Evolutionary conservation across 2,329 filamentous ascomycete species (phyloP).

Genomic region (Cryphonectria carpinicola): DNA sequence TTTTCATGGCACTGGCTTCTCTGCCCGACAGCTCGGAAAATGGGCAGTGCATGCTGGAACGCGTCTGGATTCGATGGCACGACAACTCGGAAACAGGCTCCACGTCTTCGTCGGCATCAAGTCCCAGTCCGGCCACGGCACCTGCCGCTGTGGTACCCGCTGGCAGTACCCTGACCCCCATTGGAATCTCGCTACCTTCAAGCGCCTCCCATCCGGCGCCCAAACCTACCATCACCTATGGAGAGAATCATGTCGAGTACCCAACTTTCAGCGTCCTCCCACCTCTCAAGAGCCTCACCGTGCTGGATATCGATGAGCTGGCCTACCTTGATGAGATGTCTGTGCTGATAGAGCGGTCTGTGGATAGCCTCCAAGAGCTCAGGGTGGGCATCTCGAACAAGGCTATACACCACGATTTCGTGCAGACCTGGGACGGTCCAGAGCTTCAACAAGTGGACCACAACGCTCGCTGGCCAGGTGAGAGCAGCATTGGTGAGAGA

Average conservation of each 20-base stretch:
- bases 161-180: slow-evolving; percentile 45
- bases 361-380: slow-evolving; percentile 68
- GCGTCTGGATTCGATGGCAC: slow-evolving; percentile 82
- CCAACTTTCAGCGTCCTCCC: slow-evolving; percentile 81
- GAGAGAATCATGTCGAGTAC: slow-evolving; percentile 69
- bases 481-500: slow-evolving; percentile 61
- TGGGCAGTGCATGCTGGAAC: slow-evolving; percentile 67
- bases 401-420: slow-evolving; percentile 54
- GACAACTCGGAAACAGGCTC: slow-evolving; percentile 63
- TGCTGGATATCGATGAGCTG: slow-evolving; percentile 82
- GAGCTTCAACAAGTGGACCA: slow-evolving; percentile 67
- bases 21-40: slow-evolving; percentile 64
- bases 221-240: slow-evolving; percentile 49
- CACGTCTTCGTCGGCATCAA: slow-evolving; percentile 37
- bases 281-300: slow-evolving; percentile 73
- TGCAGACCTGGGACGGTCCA: slow-evolving; percentile 64
- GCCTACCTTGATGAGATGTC: slow-evolving; percentile 84
- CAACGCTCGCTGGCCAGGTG: slow-evolving; percentile 58
- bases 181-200: slow-evolving; percentile 44
- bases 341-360: slow-evolving; percentile 72
- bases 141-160: slow-evolving; percentile 35
- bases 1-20: slow-evolving; percentile 78
- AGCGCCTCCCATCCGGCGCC: slow-evolving; percentile 37
- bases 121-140: slow-evolving; percentile 31
- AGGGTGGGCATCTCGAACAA: slow-evolving; percentile 70